Conservation (phyloP, 208 protist genomes). For the Leishmania lainsoni region DNA sequence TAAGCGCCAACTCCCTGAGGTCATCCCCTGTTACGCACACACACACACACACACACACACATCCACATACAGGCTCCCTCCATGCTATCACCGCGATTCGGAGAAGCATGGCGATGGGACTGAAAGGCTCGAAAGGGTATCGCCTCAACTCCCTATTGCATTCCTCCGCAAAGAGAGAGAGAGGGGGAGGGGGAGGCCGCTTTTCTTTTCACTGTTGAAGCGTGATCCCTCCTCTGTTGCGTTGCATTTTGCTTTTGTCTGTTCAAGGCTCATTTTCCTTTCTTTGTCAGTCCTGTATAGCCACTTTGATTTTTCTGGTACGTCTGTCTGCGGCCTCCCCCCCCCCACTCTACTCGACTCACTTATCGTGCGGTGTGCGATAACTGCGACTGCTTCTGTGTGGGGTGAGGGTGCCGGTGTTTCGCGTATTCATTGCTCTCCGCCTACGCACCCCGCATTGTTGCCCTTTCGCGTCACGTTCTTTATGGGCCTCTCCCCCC, state of each 20-base stretch:
- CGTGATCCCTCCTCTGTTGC: neutral
- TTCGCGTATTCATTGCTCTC: neutral
- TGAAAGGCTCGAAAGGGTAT: neutral
- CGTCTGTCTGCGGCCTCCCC: neutral
- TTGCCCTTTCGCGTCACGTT: neutral
- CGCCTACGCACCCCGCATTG: neutral
- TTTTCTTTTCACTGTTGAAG: neutral
- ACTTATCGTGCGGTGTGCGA: neutral
- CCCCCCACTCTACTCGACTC: neutral
- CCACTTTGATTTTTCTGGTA: neutral
- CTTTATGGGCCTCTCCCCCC: neutral
- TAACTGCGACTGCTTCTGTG: neutral
- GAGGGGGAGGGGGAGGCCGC: neutral
- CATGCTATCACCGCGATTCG: neutral
- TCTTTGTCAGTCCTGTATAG: neutral
- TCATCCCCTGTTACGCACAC: neutral
- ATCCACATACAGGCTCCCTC: neutral
- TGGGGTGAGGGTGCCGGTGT: neutral
- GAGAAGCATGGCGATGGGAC: neutral
- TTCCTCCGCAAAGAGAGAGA: neutral
- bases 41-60: neutral
- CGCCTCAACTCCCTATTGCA: neutral
- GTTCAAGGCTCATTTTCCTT: neutral
- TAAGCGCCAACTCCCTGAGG: neutral
- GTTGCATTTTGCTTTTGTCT: conserved; percentile 5